Evolutionary conservation across 306 rosid genomes (phyloP), one percentile per base, ranked within the genome.

Genomic region (Lupinus albus): DNA sequence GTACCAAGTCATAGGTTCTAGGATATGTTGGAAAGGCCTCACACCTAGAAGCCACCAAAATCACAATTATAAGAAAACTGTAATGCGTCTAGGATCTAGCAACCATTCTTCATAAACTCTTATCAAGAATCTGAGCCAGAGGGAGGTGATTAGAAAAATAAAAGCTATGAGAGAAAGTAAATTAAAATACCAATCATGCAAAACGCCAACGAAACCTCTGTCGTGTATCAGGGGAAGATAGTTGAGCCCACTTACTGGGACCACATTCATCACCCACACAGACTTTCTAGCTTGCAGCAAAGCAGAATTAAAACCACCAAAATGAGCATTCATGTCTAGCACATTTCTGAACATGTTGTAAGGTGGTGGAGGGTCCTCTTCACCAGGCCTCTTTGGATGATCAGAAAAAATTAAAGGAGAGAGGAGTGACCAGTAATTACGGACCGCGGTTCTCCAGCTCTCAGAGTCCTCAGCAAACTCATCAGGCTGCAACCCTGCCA

Each of bases 351-450:
- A 81, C 97, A 93, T 93, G 88, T 93, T 93, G 82, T 88, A 93
- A 55, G 97, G 97, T 0, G 99, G 97, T 13, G 88, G 66, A 21
- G 97, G 99, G 84, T 93, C 97, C 82, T 93, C 97, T 64, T 90
- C 97, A 3, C 99, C 99, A 0, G 97, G 99, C 61, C 97, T 84
- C 85, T 93, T 93, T 0, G 97, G 99, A 84, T 93, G 99, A 82
- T 93, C 97, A 18, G 99, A 93, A 79, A 93, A 93, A 76, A 93
- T 90, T 67, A 93, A 39, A 32, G 99, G 97, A 6, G 97, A 93
- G 64, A 93, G 44, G 45, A 93, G 94, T 10, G 96, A 93, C 99
- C 97, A 93, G 76, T 93, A 93, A 80, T 93, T 93, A 51, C 64
- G 85, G 14, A 88, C 89, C 35, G 86, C 79, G 67, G 75, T 61